Conservation (phyloP, 176 grass and related monocot species). For the Eragrostis nindensis region DNA sequence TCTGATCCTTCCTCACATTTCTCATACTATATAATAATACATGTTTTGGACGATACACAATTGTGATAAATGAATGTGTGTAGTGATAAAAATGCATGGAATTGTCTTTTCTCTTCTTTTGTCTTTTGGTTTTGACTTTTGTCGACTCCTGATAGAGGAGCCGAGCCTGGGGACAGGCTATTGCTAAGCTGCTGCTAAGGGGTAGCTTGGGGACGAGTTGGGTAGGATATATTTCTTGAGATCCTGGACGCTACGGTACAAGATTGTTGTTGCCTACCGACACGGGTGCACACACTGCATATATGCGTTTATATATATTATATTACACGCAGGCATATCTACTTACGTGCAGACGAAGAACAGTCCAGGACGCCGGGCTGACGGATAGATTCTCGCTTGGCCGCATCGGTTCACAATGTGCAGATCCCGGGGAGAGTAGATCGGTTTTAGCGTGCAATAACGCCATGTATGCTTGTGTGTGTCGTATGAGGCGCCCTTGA, state of each 20-base stretch:
- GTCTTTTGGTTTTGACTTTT: conserved; percentile 3
- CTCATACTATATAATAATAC: neutral
- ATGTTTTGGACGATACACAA: neutral
- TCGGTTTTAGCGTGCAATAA: neutral
- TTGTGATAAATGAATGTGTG: neutral
- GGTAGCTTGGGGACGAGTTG: neutral
- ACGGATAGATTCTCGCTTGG: conserved; percentile 34
- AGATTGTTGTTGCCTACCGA: conserved; percentile 27
- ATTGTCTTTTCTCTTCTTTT: neutral
- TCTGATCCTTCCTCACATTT: neutral
- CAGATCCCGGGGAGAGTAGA: conserved; percentile 11
- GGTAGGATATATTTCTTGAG: conserved; percentile 18
- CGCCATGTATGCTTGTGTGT: neutral
- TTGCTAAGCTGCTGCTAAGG: no score
- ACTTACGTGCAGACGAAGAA: conserved; percentile 34
- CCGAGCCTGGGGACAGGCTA: conserved; percentile 26
- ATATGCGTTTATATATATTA: neutral
- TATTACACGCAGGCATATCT: neutral
- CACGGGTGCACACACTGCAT: neutral
- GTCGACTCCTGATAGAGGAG: conserved; percentile 17
- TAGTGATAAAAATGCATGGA: neutral
- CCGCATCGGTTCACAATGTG: neutral
- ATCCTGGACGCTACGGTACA: conserved; percentile 40
- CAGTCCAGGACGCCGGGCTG: conserved; percentile 25
- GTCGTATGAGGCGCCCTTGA: neutral